phyloP scores from a whole-genome alignment of 2,329 filamentous ascomycete species.

The Tolypocladium sp. region DNA sequence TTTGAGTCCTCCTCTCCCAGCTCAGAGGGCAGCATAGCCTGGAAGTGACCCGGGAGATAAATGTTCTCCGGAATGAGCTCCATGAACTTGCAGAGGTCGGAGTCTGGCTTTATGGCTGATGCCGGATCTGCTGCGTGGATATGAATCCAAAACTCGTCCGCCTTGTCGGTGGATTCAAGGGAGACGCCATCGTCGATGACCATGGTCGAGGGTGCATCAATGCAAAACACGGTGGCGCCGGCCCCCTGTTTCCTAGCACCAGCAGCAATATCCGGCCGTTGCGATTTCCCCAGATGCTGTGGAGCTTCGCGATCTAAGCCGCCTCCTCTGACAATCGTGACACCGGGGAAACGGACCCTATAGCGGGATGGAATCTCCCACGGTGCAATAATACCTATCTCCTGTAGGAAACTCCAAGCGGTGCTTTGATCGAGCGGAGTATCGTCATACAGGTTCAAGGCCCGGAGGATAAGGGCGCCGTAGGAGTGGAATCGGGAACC shows the following conservation, averaged over 20 bases:
- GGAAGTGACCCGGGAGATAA: constrained; percentile 49
- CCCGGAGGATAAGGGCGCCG: constrained; percentile 55
- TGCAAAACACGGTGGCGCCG: constrained; percentile 57
- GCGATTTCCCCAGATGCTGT: constrained; percentile 20
- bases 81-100: constrained; percentile 50
- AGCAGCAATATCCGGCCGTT: constrained; percentile 33
- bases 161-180: constrained; percentile 45
- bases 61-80: constrained; percentile 50
- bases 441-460: constrained; percentile 49
- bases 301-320: constrained; percentile 28
- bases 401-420: constrained; percentile 61
- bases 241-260: constrained; percentile 49
- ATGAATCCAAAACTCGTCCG: constrained; percentile 62
- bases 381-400: constrained; percentile 61
- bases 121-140: constrained; percentile 73
- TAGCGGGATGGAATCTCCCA: constrained; percentile 63
- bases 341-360: constrained; percentile 43
- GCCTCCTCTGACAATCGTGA: constrained; percentile 31
- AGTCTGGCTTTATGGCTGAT: constrained; percentile 53
- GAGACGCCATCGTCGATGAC: constrained; percentile 78
- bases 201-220: constrained; percentile 56
- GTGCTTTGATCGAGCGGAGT: constrained; percentile 31
- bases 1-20: constrained; percentile 17
- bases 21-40: constrained; percentile 45
- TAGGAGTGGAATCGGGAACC: constrained; percentile 48